These are phyloP conservation scores for Hanseniaspora vineae DNA, from an alignment of 805 yeast species.

Conservation along the genomic window DNA sequence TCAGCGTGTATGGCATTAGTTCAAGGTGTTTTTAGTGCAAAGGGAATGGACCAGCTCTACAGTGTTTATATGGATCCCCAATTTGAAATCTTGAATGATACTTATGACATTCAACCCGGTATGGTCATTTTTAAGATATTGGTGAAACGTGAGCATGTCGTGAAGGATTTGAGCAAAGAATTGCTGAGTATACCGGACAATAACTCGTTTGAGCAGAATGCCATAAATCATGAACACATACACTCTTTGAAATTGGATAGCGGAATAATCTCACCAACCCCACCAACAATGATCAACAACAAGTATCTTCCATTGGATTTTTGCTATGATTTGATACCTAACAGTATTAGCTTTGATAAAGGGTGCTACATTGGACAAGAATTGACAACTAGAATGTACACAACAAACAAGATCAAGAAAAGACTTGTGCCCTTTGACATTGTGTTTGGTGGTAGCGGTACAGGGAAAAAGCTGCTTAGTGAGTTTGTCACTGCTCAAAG, in stretches of 20 bases:
- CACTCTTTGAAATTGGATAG: constrained; percentile 26
- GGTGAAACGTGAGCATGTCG: no score
- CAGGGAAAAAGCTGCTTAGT: no score
- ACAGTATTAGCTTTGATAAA: constrained; percentile 72
- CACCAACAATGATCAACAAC: constrained; percentile 30
- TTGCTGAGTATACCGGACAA: not conserved
- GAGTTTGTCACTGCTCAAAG: no score
- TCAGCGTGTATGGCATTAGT: no score
- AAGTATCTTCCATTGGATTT: constrained; percentile 69
- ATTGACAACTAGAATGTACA: constrained; percentile 75
- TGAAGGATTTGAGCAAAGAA: no score
- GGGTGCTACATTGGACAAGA: constrained; percentile 98
- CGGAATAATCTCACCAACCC: constrained; percentile 33
- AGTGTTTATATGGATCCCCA: not conserved
- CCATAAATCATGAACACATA: not conserved
- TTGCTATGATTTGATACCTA: constrained; percentile 59
- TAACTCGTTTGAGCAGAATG: not conserved
- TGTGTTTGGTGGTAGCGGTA: no score
- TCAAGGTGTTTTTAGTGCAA: no score
- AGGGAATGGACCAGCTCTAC: no score
- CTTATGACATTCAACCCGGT: not conserved
- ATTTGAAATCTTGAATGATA: not conserved
- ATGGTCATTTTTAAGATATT: no score
- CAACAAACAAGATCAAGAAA: constrained; percentile 73
- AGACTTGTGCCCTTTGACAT: constrained; percentile 57